Percentiles rank a stretch among this genome's conserved stretches.
These are phyloP conservation scores for Postia placenta DNA, from an alignment of 768 basidiomycete species.

Conservation along the genomic window DNA sequence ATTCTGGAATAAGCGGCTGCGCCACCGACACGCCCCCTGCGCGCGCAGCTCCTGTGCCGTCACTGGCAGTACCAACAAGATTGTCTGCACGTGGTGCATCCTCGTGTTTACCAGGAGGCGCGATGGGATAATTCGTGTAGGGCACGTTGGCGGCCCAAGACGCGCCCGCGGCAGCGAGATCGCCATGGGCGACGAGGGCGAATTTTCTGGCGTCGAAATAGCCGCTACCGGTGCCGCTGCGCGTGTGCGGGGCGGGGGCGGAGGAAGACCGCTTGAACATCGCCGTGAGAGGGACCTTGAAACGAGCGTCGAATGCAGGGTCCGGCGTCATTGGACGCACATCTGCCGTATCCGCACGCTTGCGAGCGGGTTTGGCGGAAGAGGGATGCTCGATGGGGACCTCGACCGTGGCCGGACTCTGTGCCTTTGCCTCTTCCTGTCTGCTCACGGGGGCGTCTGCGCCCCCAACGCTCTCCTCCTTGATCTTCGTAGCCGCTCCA, in stretches of 20 bases:
- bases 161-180: slow-evolving; percentile 5
- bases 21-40: not conserved
- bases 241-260: slow-evolving; percentile 35
- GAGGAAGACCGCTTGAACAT: slow-evolving; percentile 65
- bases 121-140: not conserved
- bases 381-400: not conserved
- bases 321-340: slow-evolving; percentile 4
- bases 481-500: slow-evolving; percentile 19
- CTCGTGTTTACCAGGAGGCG: slow-evolving; percentile 9
- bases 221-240: slow-evolving; percentile 1
- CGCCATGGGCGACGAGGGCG: slow-evolving; percentile 8
- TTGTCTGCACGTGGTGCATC: slow-evolving; percentile 5
- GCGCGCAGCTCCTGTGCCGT: not conserved
- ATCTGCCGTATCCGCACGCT: slow-evolving; percentile 1
- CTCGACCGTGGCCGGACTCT: not conserved
- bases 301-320: slow-evolving; percentile 21
- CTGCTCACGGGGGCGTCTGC: not conserved
- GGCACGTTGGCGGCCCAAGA: slow-evolving; percentile 6
- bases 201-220: slow-evolving; percentile 1
- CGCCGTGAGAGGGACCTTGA: slow-evolving; percentile 49
- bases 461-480: slow-evolving; percentile 16
- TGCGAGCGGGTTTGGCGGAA: not conserved
- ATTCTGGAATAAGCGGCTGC: not conserved
- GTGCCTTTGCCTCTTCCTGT: slow-evolving; percentile 5
- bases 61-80: not conserved